A percentile compares a stretch with the other conserved stretches of the same genome.
Conservation (phyloP, 208 protist species). For the Trypanosoma boissoni region DNA sequence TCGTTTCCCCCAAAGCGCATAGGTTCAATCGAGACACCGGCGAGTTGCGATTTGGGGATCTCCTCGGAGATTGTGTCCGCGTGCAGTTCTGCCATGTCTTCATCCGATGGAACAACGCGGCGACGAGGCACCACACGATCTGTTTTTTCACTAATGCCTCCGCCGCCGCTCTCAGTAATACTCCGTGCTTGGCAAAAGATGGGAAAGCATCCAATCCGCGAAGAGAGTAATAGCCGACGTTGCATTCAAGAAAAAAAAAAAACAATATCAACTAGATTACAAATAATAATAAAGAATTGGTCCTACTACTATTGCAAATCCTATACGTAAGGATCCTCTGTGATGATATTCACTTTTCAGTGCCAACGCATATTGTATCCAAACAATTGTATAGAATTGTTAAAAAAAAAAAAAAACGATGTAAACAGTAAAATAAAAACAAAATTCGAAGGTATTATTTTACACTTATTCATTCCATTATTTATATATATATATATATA, state of each 20-base stretch:
- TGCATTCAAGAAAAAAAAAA: neutral
- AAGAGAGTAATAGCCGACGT: neutral
- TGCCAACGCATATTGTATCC: no score
- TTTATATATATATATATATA: no score
- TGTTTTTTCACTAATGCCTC: neutral
- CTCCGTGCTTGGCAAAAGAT: neutral
- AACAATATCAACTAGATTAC: no score
- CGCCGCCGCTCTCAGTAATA: neutral
- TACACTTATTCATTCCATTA: no score
- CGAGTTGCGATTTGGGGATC: neutral
- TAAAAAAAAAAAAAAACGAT: neutral
- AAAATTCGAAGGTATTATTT: neutral
- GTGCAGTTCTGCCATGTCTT: constrained; percentile 22
- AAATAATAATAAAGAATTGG: no score
- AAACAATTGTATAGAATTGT: no score
- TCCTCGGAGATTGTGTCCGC: neutral
- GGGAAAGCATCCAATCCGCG: neutral
- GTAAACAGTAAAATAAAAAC: constrained; percentile 1
- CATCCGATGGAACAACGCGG: constrained; percentile 5
- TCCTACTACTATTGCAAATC: neutral
- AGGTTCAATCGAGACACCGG: constrained; percentile 7
- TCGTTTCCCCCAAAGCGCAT: constrained; percentile 10
- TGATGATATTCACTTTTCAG: no score
- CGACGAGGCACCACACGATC: neutral
- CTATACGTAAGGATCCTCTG: no score